Percentiles rank a stretch among this genome's conserved stretches.
These are phyloP conservation scores for Lineolata rhizophorae DNA, from an alignment of 495 filamentous ascomycete genomes.

Conservation along the genomic window DNA sequence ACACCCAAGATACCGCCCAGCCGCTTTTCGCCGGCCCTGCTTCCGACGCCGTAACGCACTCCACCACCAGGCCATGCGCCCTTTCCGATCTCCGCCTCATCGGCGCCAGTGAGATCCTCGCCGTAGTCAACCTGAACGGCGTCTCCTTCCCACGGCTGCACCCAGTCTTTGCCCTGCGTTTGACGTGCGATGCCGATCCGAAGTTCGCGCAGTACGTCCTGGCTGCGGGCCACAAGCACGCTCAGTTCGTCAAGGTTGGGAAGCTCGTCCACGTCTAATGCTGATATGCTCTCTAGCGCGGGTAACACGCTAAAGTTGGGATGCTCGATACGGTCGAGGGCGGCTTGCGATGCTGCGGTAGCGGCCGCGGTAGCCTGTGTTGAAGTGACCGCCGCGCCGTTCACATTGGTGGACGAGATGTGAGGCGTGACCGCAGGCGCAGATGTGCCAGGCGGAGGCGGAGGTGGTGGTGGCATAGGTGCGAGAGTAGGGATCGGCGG, in stretches of 20 bases:
- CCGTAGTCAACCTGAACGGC: slow-evolving; percentile 31
- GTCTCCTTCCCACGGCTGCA: slow-evolving; percentile 36
- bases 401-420: slow-evolving; percentile 3
- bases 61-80: too few species aligned
- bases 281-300: slow-evolving; percentile 56
- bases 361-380: slow-evolving; percentile 12
- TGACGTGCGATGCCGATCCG: slow-evolving; percentile 54
- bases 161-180: slow-evolving; percentile 32
- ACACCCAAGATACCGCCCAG: slow-evolving; percentile 58
- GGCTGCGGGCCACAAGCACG: slow-evolving; percentile 54
- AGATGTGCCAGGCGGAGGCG: slow-evolving; percentile 11
- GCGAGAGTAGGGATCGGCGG: slow-evolving; percentile 14
- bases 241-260: slow-evolving; percentile 81
- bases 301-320: slow-evolving; percentile 74
- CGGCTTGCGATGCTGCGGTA: slow-evolving; percentile 9
- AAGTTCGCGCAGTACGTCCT: slow-evolving; percentile 45
- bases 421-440: slow-evolving; percentile 8
- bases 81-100: too few species aligned
- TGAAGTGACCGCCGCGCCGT: slow-evolving; percentile 7
- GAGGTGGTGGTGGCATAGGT: too few species aligned
- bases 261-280: slow-evolving; percentile 75
- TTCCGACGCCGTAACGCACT: too few species aligned
- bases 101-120: slow-evolving; percentile 6
- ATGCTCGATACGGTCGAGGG: slow-evolving; percentile 40
- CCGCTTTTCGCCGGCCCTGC: slow-evolving; percentile 16